Evolutionary conservation across 768 basidiomycete genomes (phyloP).

Genomic region (Phaffia australis): DNA sequence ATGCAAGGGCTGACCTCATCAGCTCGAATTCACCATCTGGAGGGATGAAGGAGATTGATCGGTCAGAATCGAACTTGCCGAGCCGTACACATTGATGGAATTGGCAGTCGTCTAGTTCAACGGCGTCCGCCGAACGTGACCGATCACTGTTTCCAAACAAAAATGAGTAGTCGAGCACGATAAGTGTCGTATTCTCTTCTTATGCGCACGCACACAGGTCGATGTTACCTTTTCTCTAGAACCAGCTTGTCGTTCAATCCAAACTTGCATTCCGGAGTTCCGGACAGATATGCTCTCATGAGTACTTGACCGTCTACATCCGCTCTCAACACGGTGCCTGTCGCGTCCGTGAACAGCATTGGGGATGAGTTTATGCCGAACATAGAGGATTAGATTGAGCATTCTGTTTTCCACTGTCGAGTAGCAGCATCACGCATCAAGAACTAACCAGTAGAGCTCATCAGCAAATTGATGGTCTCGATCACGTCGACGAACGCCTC

Average conservation of each 20-base stretch:
- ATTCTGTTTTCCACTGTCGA: neutral
- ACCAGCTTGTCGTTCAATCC: constrained; percentile 97
- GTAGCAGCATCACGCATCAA: neutral
- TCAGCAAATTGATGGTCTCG: constrained; percentile 87
- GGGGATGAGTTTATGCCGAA: neutral
- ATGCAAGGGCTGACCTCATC: constrained; percentile 57
- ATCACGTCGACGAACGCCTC: constrained; percentile 99
- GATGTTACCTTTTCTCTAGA: constrained; percentile 63
- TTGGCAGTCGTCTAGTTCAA: constrained; percentile 93
- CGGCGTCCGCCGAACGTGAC: constrained; percentile 47
- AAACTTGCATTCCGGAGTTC: constrained; percentile 97
- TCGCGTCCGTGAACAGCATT: neutral
- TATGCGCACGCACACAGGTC: constrained; percentile 37
- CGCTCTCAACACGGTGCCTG: constrained; percentile 80
- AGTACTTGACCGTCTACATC: constrained; percentile 96
- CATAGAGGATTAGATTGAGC: neutral
- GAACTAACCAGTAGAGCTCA: constrained; percentile 82
- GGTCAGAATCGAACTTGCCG: constrained; percentile 82
- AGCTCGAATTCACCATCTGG: constrained; percentile 98
- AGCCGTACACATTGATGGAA: constrained; percentile 98
- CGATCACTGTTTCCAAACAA: constrained; percentile 1
- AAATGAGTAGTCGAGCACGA: neutral
- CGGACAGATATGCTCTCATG: constrained; percentile 94
- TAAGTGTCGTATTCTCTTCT: no score
- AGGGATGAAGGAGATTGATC: constrained; percentile 93